Conservation (phyloP, 805 yeast species). For the Komagataella pastoris region DNA sequence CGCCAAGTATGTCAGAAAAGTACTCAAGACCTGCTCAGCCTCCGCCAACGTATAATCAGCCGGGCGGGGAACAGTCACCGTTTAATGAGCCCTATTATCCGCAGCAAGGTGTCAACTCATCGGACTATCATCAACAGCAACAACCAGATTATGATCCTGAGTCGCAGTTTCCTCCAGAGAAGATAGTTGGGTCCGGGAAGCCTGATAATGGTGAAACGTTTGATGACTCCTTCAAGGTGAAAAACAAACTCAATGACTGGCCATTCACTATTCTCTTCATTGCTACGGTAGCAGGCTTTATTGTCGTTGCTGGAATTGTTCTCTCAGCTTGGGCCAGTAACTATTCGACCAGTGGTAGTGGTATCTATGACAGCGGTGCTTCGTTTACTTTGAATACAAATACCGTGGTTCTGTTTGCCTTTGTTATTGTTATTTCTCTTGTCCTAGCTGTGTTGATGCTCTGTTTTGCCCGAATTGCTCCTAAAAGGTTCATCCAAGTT, state of each 20-base stretch:
- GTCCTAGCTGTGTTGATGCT: slow-evolving; percentile 45
- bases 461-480: slow-evolving; percentile 46
- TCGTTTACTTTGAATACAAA: slow-evolving; percentile 63
- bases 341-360: slow-evolving; percentile 42
- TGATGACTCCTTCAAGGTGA: slow-evolving; percentile 56
- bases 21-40: background rate
- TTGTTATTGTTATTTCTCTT: slow-evolving; percentile 47
- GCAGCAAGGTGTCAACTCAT: background rate
- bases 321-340: slow-evolving; percentile 48
- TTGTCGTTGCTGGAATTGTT: slow-evolving; percentile 57
- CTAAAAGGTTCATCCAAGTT: slow-evolving; percentile 52
- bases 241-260: slow-evolving; percentile 60
- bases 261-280: slow-evolving; percentile 43
- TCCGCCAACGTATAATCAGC: background rate
- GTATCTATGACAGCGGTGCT: slow-evolving; percentile 37
- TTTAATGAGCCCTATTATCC: background rate
- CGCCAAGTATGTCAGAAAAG: background rate
- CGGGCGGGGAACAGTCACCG: background rate
- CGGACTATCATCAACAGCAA: background rate
- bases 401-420: slow-evolving; percentile 57
- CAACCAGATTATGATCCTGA: background rate
- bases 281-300: slow-evolving; percentile 45
- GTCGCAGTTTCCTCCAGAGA: background rate
- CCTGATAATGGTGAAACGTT: slow-evolving; percentile 27
- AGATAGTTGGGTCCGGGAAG: background rate